Evolutionary conservation across 495 filamentous ascomycete species (phyloP).

Genomic region (Articulospora tetracladia): DNA sequence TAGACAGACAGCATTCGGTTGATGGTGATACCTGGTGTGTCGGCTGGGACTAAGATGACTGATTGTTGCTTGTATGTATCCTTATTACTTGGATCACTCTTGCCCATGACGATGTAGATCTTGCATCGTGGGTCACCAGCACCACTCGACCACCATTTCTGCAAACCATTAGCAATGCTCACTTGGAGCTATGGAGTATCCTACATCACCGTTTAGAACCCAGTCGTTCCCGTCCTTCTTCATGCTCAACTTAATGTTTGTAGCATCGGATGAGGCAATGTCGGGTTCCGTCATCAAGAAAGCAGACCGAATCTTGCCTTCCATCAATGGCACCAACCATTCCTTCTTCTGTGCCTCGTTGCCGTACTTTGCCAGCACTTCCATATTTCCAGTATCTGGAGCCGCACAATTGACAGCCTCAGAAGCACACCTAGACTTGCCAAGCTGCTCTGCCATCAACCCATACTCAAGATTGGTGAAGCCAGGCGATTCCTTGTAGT

Average conservation of each 20-base stretch:
- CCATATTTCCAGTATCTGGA: conserved; percentile 95
- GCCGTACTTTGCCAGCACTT: conserved; percentile 90
- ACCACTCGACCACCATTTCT: conserved; percentile 97
- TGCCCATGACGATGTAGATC: conserved; percentile 91
- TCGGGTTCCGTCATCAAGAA: conserved; percentile 95
- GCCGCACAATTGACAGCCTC: conserved; percentile 91
- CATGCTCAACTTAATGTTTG: conserved; percentile 82
- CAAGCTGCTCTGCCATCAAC: conserved; percentile 87
- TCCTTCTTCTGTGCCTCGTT: conserved; percentile 83
- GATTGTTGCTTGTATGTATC: conserved; percentile 85
- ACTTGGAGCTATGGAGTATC: conserved; percentile 21
- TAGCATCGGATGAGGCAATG: conserved; percentile 81
- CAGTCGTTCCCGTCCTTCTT: conserved; percentile 76
- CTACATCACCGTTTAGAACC: conserved; percentile 77
- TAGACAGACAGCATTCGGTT: conserved; percentile 86
- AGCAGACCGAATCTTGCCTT: conserved; percentile 81
- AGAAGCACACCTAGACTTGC: conserved; percentile 71
- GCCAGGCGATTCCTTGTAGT: conserved; percentile 91
- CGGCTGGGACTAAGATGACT: conserved; percentile 77
- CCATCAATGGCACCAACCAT: conserved; percentile 81
- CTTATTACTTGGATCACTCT: conserved; percentile 65
- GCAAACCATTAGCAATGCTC: background rate
- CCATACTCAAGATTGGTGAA: conserved; percentile 91
- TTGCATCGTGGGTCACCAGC: conserved; percentile 88
- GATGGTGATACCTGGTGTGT: conserved; percentile 71